Evolutionary conservation across 306 rosid genomes (phyloP).

Genomic region (Gynostemma pentaphyllum): DNA sequence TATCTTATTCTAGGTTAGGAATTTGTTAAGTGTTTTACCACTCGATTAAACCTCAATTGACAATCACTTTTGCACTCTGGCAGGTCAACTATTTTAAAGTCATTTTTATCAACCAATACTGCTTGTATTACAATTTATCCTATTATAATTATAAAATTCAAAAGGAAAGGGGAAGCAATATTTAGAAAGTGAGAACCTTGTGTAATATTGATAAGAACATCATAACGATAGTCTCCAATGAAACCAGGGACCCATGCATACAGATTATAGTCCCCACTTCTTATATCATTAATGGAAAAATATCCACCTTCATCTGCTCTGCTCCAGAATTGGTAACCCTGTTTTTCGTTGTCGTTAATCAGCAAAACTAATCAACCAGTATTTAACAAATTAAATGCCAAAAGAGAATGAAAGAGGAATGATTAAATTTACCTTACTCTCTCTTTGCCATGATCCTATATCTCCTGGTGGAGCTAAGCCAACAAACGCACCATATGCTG

Average conservation of each 20-base stretch:
- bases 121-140: too few relatives aligned
- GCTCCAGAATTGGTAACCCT: constrained; percentile 85
- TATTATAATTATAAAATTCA: too few relatives aligned
- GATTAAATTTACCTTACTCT: constrained; percentile 53
- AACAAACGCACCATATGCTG: constrained; percentile 31
- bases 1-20: too few relatives aligned
- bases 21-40: too few relatives aligned
- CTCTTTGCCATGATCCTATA: constrained; percentile 51
- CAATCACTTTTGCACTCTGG: too few relatives aligned
- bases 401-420: neutral
- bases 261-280: constrained; percentile 43
- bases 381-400: neutral
- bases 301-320: constrained; percentile 62
- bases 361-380: neutral
- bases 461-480: constrained; percentile 45
- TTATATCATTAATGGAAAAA: constrained; percentile 38
- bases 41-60: too few relatives aligned
- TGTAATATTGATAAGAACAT: constrained; percentile 34
- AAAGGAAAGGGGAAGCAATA: too few relatives aligned
- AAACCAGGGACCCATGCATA: constrained; percentile 89
- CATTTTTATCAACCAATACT: too few relatives aligned
- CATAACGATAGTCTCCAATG: constrained; percentile 66
- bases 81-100: too few relatives aligned
- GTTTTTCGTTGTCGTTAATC: too few relatives aligned
- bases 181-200: constrained; percentile 28